phyloP scores from a whole-genome alignment of 345 rosid species.

The Schrenkiella parvula region DNA sequence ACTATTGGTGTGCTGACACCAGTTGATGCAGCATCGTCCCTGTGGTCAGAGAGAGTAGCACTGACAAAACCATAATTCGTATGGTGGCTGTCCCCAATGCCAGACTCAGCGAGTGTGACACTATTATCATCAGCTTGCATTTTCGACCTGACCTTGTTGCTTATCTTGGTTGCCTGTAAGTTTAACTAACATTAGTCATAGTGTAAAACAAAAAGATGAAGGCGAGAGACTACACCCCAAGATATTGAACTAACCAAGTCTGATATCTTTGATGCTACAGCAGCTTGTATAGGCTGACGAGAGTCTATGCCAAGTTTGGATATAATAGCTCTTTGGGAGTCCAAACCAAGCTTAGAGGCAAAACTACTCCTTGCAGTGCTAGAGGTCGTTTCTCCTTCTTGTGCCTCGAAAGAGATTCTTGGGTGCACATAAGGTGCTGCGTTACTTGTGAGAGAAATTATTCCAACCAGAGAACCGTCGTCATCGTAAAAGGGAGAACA shows the following conservation, averaged over 20 bases:
- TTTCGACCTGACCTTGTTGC: constrained; percentile 76
- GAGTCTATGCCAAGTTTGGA: constrained; percentile 81
- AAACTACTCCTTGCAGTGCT: constrained; percentile 41
- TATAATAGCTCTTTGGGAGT: constrained; percentile 33
- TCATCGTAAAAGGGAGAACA: constrained; percentile 77
- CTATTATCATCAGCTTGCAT: constrained; percentile 54
- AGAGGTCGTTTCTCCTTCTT: constrained; percentile 49
- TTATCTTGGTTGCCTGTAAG: constrained; percentile 74
- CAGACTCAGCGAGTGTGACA: constrained; percentile 54
- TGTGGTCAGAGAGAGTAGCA: constrained; percentile 47
- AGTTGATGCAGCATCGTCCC: constrained; percentile 76
- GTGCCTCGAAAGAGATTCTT: constrained; percentile 25
- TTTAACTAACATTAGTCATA: constrained; percentile 28
- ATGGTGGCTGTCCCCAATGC: constrained; percentile 62
- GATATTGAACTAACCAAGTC: constrained; percentile 61
- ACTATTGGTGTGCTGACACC: constrained; percentile 92
- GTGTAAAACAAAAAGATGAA: constrained; percentile 22
- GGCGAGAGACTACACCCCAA: constrained; percentile 6
- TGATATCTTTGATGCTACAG: constrained; percentile 78
- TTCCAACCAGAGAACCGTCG: constrained; percentile 61
- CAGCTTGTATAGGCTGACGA: constrained; percentile 83
- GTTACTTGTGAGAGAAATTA: constrained; percentile 67
- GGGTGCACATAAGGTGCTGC: constrained; percentile 47
- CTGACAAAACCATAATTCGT: constrained; percentile 58
- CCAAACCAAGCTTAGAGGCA: constrained; percentile 41